A percentile compares a stretch with the other conserved stretches of the same genome.
Evolutionary conservation across 371 early-diverging fungal species (phyloP).

Genomic region (Lichtheimia ornata): DNA sequence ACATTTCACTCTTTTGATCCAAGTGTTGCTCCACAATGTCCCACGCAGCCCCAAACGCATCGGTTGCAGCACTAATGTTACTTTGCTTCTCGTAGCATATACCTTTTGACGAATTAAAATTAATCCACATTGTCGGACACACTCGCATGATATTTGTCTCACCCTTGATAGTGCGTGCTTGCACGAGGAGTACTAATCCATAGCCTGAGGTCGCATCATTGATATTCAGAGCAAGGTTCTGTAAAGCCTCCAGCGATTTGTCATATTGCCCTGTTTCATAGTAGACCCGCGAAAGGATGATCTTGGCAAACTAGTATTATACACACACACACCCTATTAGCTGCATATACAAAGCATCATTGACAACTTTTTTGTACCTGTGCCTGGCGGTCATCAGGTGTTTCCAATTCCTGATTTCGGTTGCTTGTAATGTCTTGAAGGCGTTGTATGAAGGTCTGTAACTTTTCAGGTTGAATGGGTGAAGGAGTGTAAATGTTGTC

Average conservation of each 20-base stretch:
- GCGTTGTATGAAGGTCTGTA: constrained; percentile 10
- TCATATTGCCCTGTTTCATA: constrained; percentile 34
- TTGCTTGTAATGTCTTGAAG: not conserved
- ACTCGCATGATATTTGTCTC: not conserved
- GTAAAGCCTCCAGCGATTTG: constrained; percentile 37
- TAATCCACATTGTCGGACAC: too few relatives aligned
- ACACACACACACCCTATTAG: not conserved
- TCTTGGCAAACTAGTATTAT: constrained; percentile 29
- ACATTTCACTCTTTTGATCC: constrained; percentile 51
- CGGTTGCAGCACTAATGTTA: constrained; percentile 45
- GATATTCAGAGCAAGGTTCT: constrained; percentile 27
- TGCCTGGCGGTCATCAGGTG: constrained; percentile 10
- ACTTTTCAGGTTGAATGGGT: constrained; percentile 16
- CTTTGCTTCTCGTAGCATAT: constrained; percentile 53
- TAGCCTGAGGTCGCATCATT: constrained; percentile 53
- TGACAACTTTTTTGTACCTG: constrained; percentile 16
- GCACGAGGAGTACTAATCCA: constrained; percentile 53
- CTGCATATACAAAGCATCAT: too few relatives aligned
- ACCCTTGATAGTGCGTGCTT: constrained; percentile 58
- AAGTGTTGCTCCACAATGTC: constrained; percentile 41
- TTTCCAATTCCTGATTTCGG: constrained; percentile 6
- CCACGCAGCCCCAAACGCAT: constrained; percentile 54
- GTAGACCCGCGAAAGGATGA: constrained; percentile 42
- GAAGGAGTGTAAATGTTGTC: not conserved
- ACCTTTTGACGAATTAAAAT: constrained; percentile 18